Conservation (phyloP, 2,329 filamentous ascomycete genomes). For the Teratosphaeria gauchensis region DNA sequence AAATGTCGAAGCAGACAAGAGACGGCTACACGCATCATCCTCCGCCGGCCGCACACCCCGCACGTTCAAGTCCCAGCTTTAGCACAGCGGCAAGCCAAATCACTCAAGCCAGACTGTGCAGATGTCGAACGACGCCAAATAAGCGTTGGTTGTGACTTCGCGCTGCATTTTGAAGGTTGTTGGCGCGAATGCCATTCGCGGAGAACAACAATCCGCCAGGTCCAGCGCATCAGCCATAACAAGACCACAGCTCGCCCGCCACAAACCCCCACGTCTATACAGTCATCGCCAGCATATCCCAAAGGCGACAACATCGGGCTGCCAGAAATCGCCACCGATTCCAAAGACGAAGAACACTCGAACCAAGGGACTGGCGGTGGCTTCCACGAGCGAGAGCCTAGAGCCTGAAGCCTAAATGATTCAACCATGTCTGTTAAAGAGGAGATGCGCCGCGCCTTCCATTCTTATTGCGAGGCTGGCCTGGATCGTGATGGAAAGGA, state of each 20-base stretch:
- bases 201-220: constrained; percentile 49
- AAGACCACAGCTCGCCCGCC: constrained; percentile 56
- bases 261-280: constrained; percentile 46
- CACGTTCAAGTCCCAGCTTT: constrained; percentile 54
- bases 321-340: constrained; percentile 91
- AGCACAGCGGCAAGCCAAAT: constrained; percentile 47
- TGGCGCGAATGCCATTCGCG: constrained; percentile 84
- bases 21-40: constrained; percentile 54
- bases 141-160: too few species aligned
- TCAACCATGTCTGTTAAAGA: too few species aligned
- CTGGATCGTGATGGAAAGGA: too few species aligned
- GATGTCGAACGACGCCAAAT: constrained; percentile 72
- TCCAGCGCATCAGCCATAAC: constrained; percentile 30
- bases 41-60: constrained; percentile 39
- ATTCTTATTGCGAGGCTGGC: too few species aligned
- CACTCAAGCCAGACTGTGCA: constrained; percentile 79
- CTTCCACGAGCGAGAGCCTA: too few species aligned
- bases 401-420: too few species aligned
- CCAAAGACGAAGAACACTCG: constrained; percentile 71
- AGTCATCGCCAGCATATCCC: constrained; percentile 75
- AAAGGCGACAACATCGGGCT: constrained; percentile 86
- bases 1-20: too few species aligned
- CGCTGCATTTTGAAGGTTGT: too few species aligned
- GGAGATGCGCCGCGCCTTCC: too few species aligned
- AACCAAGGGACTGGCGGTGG: constrained; percentile 41